Evolutionary conservation across 2,329 filamentous ascomycete species (phyloP), one percentile per base, ranked within the genome.

Genomic region (Coniosporium tulheliwenetii): DNA sequence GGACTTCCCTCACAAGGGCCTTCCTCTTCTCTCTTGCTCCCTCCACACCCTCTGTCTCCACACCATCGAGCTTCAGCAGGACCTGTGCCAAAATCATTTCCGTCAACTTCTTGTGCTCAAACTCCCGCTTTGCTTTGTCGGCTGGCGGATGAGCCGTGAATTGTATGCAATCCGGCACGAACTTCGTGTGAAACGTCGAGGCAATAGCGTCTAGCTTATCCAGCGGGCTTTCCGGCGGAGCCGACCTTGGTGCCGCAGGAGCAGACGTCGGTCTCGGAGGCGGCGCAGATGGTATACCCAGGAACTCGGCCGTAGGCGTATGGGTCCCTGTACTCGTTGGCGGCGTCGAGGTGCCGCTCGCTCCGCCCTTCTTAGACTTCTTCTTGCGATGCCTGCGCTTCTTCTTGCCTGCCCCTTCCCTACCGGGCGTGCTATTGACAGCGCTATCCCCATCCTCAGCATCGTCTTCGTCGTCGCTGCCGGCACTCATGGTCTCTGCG

Each of bases 31-130:
- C 61, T 45, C 82, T 69, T 19, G 81, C 75, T 10, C 79, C 75
- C 8, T 64, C 57, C 47, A 83, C 75, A 5, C 81, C 81, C 38
- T 80, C 78, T 0, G 78, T 79, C 49, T 89, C 81, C 2, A 89
- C 75, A 15, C 71, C 77, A 55, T 91, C 84, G 33, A 85, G 59
- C 62, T 87, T 89, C 47, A 91, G 61, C 32, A 89, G 53, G 2
- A 86, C 75, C 50, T 86, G 80, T 45, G 79, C 75, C 66, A 91
- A 67, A 33, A 86, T 71, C 4, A 79, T 83, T 64, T 91, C 84
- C 3, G 75, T 78, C 13, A 91, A 58, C 54, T 73, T 79, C 55
- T 80, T 77, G 56, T 89, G 79, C 52, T 87, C 81, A 30, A 85
- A 82, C 10, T 73, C 71, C 39, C 73, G 66, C 66, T 81, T 85